Percentiles rank a stretch among this genome's conserved stretches.
These are phyloP conservation scores for Talaromyces borbonicus DNA, from an alignment of 495 filamentous ascomycete genomes.

Conservation along the genomic window DNA sequence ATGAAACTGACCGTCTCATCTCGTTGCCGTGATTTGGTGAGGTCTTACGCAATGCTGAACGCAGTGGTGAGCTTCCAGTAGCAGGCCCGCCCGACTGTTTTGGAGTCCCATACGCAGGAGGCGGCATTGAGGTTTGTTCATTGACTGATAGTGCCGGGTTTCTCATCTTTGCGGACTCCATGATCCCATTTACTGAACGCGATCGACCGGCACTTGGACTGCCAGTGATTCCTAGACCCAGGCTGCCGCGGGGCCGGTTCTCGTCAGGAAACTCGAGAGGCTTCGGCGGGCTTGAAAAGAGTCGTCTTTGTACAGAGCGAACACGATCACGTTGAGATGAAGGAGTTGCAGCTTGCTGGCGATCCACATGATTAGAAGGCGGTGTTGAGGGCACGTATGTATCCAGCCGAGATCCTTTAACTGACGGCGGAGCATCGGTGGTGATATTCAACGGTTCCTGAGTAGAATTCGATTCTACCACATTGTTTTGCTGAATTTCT, in stretches of 20 bases:
- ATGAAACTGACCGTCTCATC: slow-evolving; percentile 22
- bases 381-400: too few species aligned
- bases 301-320: neutral
- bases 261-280: slow-evolving; percentile 11
- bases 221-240: slow-evolving; percentile 24
- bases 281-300: slow-evolving; percentile 17
- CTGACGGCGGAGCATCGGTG: too few species aligned
- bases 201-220: slow-evolving; percentile 12
- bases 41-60: slow-evolving; percentile 20
- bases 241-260: slow-evolving; percentile 9
- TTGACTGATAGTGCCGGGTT: neutral
- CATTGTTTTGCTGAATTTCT: too few species aligned
- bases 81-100: slow-evolving; percentile 4
- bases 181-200: neutral
- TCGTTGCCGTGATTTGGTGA: slow-evolving; percentile 8
- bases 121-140: too few species aligned
- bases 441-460: too few species aligned
- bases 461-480: too few species aligned
- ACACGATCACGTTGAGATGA: too few species aligned
- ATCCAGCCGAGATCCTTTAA: too few species aligned
- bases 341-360: too few species aligned
- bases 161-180: neutral
- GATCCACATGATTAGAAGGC: too few species aligned
- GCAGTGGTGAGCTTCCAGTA: neutral
- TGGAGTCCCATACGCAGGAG: neutral